A percentile compares a stretch with the other conserved stretches of the same genome.
These are phyloP conservation scores for Pseudocercospora fuligena DNA, from an alignment of 2,329 filamentous ascomycete genomes.

Conservation along the genomic window DNA sequence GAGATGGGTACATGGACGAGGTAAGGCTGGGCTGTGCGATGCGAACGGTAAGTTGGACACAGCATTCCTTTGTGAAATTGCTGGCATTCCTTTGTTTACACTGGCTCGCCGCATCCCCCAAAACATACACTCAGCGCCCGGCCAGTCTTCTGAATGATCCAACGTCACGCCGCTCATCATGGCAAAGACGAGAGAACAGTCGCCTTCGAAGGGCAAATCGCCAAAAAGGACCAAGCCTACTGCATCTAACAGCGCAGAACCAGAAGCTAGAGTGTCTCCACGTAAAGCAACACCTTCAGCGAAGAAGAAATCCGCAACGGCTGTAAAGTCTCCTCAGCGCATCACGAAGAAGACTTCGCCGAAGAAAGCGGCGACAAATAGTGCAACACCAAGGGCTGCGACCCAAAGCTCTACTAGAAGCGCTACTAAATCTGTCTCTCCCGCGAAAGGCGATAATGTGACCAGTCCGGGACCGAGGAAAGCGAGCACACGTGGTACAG, in stretches of 20 bases:
- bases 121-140: neutral
- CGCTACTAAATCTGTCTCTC: constrained; percentile 16
- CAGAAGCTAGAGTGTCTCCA: constrained; percentile 7
- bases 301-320: constrained; percentile 8
- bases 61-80: constrained; percentile 29
- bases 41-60: constrained; percentile 22
- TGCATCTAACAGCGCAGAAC: neutral
- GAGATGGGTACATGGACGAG: neutral
- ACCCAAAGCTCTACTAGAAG: constrained; percentile 11
- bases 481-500: neutral
- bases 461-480: neutral
- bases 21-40: neutral
- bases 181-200: constrained; percentile 17
- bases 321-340: neutral
- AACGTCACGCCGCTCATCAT: neutral
- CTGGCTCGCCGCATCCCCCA: neutral
- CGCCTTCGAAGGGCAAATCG: constrained; percentile 7
- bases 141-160: neutral
- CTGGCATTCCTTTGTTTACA: constrained; percentile 27
- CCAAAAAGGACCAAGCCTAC: neutral
- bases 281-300: constrained; percentile 17
- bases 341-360: constrained; percentile 13
- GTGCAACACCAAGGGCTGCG: constrained; percentile 10
- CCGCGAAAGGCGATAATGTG: neutral
- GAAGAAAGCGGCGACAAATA: constrained; percentile 1